Conservation (phyloP, 441 rosid species). For the Adansonia madagascariensis region DNA sequence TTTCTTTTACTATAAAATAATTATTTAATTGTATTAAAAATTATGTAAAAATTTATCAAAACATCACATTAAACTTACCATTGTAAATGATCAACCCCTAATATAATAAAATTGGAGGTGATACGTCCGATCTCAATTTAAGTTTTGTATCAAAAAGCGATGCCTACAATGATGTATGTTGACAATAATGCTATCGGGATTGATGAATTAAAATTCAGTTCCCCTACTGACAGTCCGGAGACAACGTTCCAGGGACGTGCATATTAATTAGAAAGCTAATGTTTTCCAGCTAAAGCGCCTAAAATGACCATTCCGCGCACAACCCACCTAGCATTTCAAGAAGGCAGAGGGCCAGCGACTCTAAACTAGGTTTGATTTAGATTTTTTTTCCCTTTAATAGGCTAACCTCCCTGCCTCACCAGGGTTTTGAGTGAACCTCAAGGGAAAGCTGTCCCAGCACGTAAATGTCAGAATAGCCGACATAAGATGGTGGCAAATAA, state of each 20-base stretch:
- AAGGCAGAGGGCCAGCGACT: background rate
- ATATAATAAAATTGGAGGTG: no score
- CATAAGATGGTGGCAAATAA: background rate
- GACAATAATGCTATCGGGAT: background rate
- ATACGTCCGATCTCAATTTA: background rate
- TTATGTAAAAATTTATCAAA: no score
- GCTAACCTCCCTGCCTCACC: background rate
- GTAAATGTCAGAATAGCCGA: background rate
- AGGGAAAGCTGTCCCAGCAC: background rate
- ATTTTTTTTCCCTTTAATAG: background rate
- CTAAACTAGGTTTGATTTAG: background rate
- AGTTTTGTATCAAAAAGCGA: background rate
- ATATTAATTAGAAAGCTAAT: conserved; percentile 2
- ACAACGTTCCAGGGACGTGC: background rate
- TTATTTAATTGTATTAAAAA: no score
- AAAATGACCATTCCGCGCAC: background rate
- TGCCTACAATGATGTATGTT: background rate
- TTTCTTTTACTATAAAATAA: no score
- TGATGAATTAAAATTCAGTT: background rate
- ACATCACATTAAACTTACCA: background rate
- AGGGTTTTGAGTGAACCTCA: background rate
- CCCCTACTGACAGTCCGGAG: background rate
- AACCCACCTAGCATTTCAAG: background rate
- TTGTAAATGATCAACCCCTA: no score
- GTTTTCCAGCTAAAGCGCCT: background rate